Evolutionary conservation across 768 basidiomycete genomes (phyloP).

Genomic region (Hygrophorus pudorinus): DNA sequence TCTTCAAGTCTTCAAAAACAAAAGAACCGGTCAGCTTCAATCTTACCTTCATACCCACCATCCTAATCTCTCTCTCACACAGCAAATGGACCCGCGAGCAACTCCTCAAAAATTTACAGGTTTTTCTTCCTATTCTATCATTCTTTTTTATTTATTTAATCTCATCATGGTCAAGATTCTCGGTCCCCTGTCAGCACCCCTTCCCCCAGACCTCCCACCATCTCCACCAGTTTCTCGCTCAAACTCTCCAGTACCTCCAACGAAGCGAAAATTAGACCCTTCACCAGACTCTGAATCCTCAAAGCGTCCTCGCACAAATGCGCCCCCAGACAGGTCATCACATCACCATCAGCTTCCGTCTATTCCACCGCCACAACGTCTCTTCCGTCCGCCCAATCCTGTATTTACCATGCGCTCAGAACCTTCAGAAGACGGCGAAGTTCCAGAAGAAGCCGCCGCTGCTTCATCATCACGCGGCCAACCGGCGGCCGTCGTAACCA

Average conservation of each 20-base stretch:
- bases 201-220: conserved; percentile 38
- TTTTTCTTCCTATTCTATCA: conserved; percentile 11
- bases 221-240: conserved; percentile 43
- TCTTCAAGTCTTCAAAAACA: conserved; percentile 4
- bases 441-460: conserved; percentile 32
- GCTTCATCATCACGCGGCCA: conserved; percentile 17
- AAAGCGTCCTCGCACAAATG: conserved; percentile 36
- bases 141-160: conserved; percentile 4
- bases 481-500: conserved; percentile 13
- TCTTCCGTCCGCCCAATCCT: conserved; percentile 16
- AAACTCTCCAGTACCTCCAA: conserved; percentile 32
- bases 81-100: conserved; percentile 43
- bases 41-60: conserved; percentile 12
- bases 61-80: conserved; percentile 14
- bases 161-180: conserved; percentile 25
- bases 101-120: conserved; percentile 39
- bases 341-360: conserved; percentile 18
- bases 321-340: conserved; percentile 17
- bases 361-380: conserved; percentile 17
- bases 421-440: conserved; percentile 46
- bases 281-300: conserved; percentile 28
- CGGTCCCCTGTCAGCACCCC: conserved; percentile 28
- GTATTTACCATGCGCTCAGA: conserved; percentile 18
- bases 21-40: conserved; percentile 27
- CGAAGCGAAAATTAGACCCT: conserved; percentile 39